Conservation (phyloP, 2,329 filamentous ascomycete genomes). For the Celoporthe dispersa region DNA sequence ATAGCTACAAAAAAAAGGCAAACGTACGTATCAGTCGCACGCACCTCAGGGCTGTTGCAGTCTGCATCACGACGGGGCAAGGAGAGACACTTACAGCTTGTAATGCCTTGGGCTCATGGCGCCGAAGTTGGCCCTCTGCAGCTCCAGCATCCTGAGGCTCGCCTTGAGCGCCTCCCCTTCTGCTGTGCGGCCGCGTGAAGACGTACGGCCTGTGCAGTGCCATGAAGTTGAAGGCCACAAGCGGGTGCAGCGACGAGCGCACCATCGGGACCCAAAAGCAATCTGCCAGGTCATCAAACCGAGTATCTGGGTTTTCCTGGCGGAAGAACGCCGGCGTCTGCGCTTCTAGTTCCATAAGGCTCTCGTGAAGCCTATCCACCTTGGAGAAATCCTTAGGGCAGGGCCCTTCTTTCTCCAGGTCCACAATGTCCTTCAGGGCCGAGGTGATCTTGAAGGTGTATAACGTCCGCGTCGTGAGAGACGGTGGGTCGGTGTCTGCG, state of each 20-base stretch:
- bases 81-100: constrained; percentile 43
- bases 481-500: constrained; percentile 57
- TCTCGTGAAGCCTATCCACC: constrained; percentile 58
- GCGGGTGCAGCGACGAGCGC: constrained; percentile 53
- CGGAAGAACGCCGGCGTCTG: constrained; percentile 58
- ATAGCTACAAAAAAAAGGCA: constrained; percentile 42
- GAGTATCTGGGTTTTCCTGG: constrained; percentile 59
- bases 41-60: not conserved
- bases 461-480: constrained; percentile 57
- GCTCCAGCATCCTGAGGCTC: constrained; percentile 58
- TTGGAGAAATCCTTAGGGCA: constrained; percentile 58
- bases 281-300: constrained; percentile 58
- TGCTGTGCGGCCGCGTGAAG: constrained; percentile 58
- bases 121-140: constrained; percentile 56
- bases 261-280: constrained; percentile 55
- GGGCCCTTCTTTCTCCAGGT: constrained; percentile 60
- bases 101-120: constrained; percentile 56
- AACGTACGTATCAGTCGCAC: not conserved
- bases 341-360: constrained; percentile 52
- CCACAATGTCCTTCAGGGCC: constrained; percentile 58
- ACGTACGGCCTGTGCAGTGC: constrained; percentile 66
- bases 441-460: constrained; percentile 53
- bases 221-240: constrained; percentile 59
- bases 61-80: not conserved
- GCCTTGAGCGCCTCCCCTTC: constrained; percentile 61